A percentile compares a stretch with the other conserved stretches of the same genome.
Evolutionary conservation across 2,329 filamentous ascomycete species (phyloP).

Genomic region (Colletotrichum navitas): DNA sequence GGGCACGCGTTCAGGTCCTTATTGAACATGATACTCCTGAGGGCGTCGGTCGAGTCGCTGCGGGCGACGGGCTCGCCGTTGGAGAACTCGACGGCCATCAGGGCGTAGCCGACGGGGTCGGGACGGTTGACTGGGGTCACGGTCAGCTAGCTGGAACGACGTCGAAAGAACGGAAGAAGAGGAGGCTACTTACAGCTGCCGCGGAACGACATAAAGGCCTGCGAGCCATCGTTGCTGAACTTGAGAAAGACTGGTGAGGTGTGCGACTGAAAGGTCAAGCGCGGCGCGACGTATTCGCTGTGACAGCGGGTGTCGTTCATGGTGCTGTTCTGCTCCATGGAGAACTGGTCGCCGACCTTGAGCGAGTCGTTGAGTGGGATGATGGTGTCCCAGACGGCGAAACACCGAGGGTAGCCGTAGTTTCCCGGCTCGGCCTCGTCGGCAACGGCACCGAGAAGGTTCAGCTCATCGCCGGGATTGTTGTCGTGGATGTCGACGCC

Average conservation of each 20-base stretch:
- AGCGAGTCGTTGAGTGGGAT: constrained; percentile 58
- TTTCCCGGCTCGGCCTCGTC: constrained; percentile 51
- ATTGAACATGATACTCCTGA: constrained; percentile 68
- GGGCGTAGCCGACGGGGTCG: constrained; percentile 60
- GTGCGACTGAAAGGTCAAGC: constrained; percentile 73
- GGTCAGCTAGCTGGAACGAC: constrained; percentile 25
- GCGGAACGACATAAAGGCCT: constrained; percentile 78
- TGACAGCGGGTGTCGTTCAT: constrained; percentile 61
- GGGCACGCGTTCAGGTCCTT: constrained; percentile 66
- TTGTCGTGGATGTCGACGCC: constrained; percentile 73
- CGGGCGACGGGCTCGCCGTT: constrained; percentile 57
- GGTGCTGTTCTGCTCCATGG: constrained; percentile 51
- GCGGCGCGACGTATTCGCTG: constrained; percentile 59
- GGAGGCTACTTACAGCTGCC: constrained; percentile 70
- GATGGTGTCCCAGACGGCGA: constrained; percentile 69
- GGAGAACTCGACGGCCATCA: constrained; percentile 57
- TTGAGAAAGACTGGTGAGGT: constrained; percentile 79
- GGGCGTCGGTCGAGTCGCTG: constrained; percentile 59
- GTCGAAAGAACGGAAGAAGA: too few species aligned
- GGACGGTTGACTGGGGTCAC: constrained; percentile 55
- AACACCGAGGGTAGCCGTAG: constrained; percentile 58
- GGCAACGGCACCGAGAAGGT: constrained; percentile 73
- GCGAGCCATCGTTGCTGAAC: constrained; percentile 69
- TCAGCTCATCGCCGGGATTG: constrained; percentile 81
- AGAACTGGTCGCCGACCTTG: constrained; percentile 64